These are phyloP conservation scores for Takashimella koratensis DNA, from an alignment of 1,284 basidiomycete species.

Conservation along the genomic window DNA sequence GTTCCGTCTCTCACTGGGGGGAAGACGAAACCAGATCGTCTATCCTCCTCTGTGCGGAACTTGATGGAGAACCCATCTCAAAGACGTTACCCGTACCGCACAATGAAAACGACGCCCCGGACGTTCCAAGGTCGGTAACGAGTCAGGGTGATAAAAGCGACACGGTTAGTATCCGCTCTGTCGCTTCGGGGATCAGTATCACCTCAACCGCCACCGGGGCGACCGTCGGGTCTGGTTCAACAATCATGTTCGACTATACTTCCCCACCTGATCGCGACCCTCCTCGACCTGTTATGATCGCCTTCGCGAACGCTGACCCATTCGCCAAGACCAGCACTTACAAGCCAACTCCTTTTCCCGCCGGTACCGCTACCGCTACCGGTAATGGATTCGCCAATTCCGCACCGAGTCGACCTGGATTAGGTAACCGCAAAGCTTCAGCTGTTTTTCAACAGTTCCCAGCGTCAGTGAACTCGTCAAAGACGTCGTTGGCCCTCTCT, in stretches of 20 bases:
- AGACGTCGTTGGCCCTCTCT: neutral
- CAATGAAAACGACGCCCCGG: too few species aligned
- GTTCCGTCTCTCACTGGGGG: neutral
- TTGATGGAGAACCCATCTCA: neutral
- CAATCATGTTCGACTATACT: neutral
- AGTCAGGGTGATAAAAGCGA: neutral
- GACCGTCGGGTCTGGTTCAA: too few species aligned
- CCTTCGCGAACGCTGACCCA: neutral
- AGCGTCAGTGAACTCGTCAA: neutral
- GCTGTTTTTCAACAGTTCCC: neutral
- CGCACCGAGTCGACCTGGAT: neutral
- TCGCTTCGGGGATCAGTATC: neutral
- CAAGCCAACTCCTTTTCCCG: neutral
- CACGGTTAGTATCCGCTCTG: neutral
- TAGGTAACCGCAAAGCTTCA: neutral
- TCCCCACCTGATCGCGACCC: neutral
- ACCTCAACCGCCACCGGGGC: neutral
- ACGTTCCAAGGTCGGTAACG: neutral
- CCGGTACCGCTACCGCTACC: too few species aligned
- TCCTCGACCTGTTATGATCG: neutral
- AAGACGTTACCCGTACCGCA: neutral
- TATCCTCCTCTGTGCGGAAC: neutral
- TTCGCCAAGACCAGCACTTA: neutral
- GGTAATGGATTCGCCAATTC: neutral
- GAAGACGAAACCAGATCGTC: neutral